phyloP scores from a whole-genome alignment of 2,329 filamentous ascomycete species.

The Venturiaceae sp. region DNA sequence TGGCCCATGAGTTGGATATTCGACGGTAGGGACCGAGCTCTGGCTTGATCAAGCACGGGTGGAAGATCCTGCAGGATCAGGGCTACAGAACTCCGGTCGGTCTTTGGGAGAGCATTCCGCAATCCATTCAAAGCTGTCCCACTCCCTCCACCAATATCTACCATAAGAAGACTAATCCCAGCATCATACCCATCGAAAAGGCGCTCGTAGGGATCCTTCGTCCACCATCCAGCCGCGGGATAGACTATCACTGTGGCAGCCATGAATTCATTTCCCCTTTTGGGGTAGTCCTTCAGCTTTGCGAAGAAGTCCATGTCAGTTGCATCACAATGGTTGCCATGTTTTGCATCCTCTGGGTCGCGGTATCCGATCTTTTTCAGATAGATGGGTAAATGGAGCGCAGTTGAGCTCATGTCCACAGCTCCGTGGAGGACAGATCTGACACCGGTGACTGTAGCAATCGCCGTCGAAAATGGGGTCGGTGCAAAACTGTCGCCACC shows the following conservation, averaged over 20 bases:
- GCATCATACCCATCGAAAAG: not conserved
- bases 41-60: not conserved
- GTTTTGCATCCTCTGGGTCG: not conserved
- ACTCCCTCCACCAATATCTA: conserved; percentile 7
- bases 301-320: not conserved
- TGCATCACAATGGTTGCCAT: not conserved
- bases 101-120: not conserved
- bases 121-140: not conserved
- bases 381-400: not conserved
- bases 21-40: not conserved
- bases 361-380: not conserved
- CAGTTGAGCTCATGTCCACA: not conserved
- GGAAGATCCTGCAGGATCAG: conserved; percentile 9
- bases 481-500: not conserved
- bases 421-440: not conserved
- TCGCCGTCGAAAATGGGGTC: not conserved
- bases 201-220: not conserved
- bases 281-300: not conserved
- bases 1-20: conserved; percentile 14
- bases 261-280: not conserved
- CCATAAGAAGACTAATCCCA: not conserved
- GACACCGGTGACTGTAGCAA: not conserved
- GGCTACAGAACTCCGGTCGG: not conserved
- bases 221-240: not conserved
- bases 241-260: not conserved